Evolutionary conservation across 257 asterid genomes (phyloP), one percentile per base, ranked within the genome.

Genomic region (Solanum infundibuliforme): DNA sequence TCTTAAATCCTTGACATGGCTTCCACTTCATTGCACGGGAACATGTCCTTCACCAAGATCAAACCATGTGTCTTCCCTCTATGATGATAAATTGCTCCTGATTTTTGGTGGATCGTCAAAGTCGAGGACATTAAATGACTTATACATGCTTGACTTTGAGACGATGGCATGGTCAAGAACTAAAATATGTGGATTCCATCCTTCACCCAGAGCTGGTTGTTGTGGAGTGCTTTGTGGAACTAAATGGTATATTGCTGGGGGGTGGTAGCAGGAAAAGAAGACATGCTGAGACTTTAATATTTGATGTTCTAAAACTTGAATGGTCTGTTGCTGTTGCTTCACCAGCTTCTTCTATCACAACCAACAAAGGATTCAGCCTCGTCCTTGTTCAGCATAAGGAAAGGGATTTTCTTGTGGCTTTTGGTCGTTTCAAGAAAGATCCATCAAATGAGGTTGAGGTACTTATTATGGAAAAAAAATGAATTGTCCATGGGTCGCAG

Each of bases 21-120:
- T 97, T 71, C 99, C 99, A 60, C 98, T 95, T 90, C 96, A 93
- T 92, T 97, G 99, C 99, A 95, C 95, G 89, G 99, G 99, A 88
- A 95, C 97, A 89, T 90, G 96, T 66, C 99, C 99, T 48, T 91
- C 98, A 13, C 93, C 99, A 72, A 94, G 99, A 91, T 93, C 98
- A 83, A 94, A 95, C 92, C 99, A 97, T 83, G 91, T 93, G 20
- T 94, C 99, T 41, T 93, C 99, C 65, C 98, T 97, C 89, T 97
- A 94, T 89, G 96, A 95, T 92, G 99, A 97, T 89, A 97, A 95
- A 91, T 88, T 89, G 90, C 95, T 95, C 84, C 90, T 95, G 58
- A 91, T 97, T 85, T 97, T 97, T 90, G 99, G 99, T 25, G 99
- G 99, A 87, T 86, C 95, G 10, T 91, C 99, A 55, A 97, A 97